phyloP scores from a whole-genome alignment of 2,329 filamentous ascomycete genomes.

The Didymella sp. region DNA sequence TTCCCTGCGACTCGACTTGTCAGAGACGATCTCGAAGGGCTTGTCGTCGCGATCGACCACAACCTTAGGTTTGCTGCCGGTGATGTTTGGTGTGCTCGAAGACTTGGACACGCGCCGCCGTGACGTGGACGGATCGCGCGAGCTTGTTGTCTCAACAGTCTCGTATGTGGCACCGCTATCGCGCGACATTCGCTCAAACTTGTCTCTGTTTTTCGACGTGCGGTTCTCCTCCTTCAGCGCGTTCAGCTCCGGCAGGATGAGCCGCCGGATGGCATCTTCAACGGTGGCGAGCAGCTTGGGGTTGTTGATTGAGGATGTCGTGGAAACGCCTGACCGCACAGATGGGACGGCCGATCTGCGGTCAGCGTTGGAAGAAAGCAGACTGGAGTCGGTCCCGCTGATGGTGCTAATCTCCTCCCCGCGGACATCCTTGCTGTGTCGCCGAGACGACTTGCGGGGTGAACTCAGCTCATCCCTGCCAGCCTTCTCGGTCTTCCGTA shows the following conservation, averaged over 20 bases:
- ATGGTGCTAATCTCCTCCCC: conserved; percentile 51
- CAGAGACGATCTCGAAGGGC: conserved; percentile 64
- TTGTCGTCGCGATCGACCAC: conserved; percentile 66
- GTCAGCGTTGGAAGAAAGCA: conserved; percentile 66
- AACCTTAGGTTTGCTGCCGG: conserved; percentile 64
- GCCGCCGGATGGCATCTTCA: conserved; percentile 86
- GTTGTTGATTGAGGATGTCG: conserved; percentile 82
- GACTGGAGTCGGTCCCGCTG: conserved; percentile 66
- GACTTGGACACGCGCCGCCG: conserved; percentile 65
- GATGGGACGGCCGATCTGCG: conserved; percentile 65
- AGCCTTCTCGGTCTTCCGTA: conserved; percentile 27
- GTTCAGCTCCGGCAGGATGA: conserved; percentile 90
- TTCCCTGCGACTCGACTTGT: conserved; percentile 60
- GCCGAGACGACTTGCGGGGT: conserved; percentile 42
- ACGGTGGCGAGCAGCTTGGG: conserved; percentile 89
- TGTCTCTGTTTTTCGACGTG: conserved; percentile 72
- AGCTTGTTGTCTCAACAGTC: conserved; percentile 65
- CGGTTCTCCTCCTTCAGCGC: conserved; percentile 90
- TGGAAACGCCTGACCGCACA: conserved; percentile 61
- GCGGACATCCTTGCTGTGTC: conserved; percentile 55
- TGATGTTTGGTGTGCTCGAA: conserved; percentile 66
- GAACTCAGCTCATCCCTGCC: conserved; percentile 41
- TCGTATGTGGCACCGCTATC: conserved; percentile 56
- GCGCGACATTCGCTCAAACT: conserved; percentile 67
- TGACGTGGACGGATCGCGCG: conserved; percentile 55